phyloP scores from a whole-genome alignment of 1,284 basidiomycete species.

The Inonotus hispidus region DNA sequence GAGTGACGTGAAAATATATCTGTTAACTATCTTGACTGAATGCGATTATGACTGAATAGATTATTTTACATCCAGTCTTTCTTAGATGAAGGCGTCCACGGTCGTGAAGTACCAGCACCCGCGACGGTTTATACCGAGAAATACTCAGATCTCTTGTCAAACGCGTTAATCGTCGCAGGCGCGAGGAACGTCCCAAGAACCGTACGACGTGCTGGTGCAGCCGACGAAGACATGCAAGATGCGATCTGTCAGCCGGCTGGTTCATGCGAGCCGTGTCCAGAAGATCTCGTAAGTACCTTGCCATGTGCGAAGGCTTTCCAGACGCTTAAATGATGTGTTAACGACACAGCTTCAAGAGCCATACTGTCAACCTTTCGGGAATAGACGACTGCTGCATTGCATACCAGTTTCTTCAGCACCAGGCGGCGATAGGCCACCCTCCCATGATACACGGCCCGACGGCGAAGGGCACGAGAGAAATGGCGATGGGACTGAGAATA shows the following conservation, averaged over 20 bases:
- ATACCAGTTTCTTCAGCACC: slow-evolving; percentile 28
- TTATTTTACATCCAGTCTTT: background rate
- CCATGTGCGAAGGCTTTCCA: background rate
- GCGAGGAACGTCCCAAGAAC: background rate
- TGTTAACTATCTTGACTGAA: background rate
- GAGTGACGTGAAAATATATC: background rate
- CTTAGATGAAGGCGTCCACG: background rate
- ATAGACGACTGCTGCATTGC: slow-evolving; percentile 82
- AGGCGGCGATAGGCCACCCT: slow-evolving; percentile 13
- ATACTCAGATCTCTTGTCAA: too few species aligned
- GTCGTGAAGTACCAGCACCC: background rate
- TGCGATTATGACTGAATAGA: background rate
- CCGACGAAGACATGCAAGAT: slow-evolving; percentile 1
- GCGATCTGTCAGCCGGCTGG: slow-evolving; percentile 73
- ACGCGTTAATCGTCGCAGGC: background rate
- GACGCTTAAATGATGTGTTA: background rate
- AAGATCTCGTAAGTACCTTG: slow-evolving; percentile 56
- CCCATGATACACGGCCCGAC: slow-evolving; percentile 16
- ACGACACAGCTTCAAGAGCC: slow-evolving; percentile 60
- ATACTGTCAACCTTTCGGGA: slow-evolving; percentile 88
- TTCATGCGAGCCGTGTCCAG: slow-evolving; percentile 77
- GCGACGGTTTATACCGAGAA: background rate
- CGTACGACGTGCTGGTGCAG: background rate
- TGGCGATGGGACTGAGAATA: slow-evolving; percentile 23
- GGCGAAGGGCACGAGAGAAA: slow-evolving; percentile 15